phyloP scores from a whole-genome alignment of 164 flowering plant species.

The Aristolochia fimbriata region DNA sequence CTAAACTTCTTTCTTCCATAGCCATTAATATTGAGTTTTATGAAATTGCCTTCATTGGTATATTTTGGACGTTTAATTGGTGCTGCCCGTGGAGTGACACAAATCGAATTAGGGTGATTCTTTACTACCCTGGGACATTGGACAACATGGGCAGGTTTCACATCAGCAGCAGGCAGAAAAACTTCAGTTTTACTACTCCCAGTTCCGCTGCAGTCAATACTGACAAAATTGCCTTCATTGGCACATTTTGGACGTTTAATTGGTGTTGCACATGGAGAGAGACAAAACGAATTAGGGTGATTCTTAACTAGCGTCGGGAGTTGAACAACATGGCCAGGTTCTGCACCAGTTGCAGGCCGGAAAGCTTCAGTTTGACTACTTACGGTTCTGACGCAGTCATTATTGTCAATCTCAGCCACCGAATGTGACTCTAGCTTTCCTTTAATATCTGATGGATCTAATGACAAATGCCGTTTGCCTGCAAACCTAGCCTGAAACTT shows the following conservation, averaged over 20 bases:
- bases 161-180: slow-evolving; percentile 1
- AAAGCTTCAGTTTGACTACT: slow-evolving; percentile 10
- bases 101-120: slow-evolving; percentile 20
- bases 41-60: slow-evolving; percentile 71
- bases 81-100: neutral
- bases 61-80: slow-evolving; percentile 17
- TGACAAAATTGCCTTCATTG: neutral
- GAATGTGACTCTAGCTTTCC: no score
- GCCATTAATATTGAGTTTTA: slow-evolving; percentile 67
- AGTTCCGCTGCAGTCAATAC: neutral
- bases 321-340: neutral
- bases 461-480: no score
- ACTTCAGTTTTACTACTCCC: slow-evolving; percentile 1
- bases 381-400: neutral
- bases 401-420: no score
- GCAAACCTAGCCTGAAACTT: no score
- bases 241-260: neutral
- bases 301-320: neutral
- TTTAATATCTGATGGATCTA: no score
- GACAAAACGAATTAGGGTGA: neutral
- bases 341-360: neutral
- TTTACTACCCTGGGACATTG: slow-evolving; percentile 12
- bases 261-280: no score
- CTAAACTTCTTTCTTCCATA: slow-evolving; percentile 46
- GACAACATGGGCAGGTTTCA: slow-evolving; percentile 7